Conservation (phyloP, 257 asterid genomes). For the Agastache rugosa region DNA sequence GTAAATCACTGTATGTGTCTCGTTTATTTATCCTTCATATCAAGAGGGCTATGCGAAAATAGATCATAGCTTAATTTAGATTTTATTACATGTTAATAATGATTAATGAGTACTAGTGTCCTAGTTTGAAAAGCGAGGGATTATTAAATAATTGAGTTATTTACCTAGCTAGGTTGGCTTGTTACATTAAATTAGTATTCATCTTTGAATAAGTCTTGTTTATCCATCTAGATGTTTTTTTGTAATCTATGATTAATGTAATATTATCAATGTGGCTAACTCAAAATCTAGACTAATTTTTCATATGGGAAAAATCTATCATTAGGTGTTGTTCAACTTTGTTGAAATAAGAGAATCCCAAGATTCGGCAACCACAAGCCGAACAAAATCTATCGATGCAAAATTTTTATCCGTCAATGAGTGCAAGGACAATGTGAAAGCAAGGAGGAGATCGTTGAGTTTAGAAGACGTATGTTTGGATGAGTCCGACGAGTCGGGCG, state of each 20-base stretch:
- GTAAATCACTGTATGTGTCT: background rate
- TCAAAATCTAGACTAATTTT: background rate
- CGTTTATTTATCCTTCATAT: background rate
- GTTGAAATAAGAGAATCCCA: conserved; percentile 50
- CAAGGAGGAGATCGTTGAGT: conserved; percentile 48
- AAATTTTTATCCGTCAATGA: background rate
- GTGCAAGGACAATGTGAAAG: conserved; percentile 15
- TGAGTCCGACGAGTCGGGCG: conserved; percentile 37
- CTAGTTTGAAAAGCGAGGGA: conserved; percentile 18
- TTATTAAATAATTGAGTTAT: conserved; percentile 11
- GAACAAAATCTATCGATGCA: background rate
- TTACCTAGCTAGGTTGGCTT: conserved; percentile 26
- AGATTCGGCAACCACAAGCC: conserved; percentile 23
- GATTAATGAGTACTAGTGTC: background rate
- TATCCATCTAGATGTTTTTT: background rate
- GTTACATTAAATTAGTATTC: background rate
- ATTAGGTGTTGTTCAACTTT: conserved; percentile 56
- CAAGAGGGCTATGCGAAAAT: too few relatives aligned
- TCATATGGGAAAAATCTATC: background rate
- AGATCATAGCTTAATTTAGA: background rate
- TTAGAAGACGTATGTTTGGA: conserved; percentile 41
- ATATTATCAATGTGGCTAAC: background rate
- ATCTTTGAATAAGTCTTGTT: background rate
- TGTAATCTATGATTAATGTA: background rate
- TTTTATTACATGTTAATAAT: background rate